phyloP scores from a whole-genome alignment of 257 asterid species.

The Solanum chiquidenum region DNA sequence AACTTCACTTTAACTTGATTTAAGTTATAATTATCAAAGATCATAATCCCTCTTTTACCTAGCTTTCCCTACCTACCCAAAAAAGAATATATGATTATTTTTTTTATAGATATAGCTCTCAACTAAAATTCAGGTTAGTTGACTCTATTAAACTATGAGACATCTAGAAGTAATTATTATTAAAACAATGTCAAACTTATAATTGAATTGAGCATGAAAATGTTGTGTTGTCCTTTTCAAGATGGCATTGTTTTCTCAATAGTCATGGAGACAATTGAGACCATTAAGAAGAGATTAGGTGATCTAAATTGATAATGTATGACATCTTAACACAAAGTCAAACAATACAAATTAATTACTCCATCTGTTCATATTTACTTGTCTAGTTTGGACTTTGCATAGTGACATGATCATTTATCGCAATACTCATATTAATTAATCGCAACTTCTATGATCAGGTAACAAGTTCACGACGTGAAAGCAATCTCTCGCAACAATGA shows the following conservation, averaged over 20 bases:
- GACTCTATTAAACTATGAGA: not conserved
- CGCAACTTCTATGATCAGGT: not conserved
- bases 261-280: not conserved
- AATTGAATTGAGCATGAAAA: not conserved
- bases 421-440: not conserved
- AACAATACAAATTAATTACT: not conserved
- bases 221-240: not conserved
- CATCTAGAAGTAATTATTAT: not conserved
- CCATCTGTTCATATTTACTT: not conserved
- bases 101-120: not conserved
- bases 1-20: too few species aligned
- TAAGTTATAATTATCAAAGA: too few species aligned
- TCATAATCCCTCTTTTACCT: too few species aligned
- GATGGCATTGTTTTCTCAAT: not conserved
- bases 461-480: not conserved
- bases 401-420: not conserved
- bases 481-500: not conserved
- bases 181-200: not conserved
- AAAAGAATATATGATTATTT: too few species aligned
- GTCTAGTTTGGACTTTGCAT: accelerated
- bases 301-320: not conserved
- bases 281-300: not conserved
- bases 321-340: not conserved
- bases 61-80: too few species aligned
- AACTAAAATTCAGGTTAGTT: not conserved